Base-by-base conservation (phyloP, 1,284 basidiomycete species). In the Austropuccinia psidii region DNA sequence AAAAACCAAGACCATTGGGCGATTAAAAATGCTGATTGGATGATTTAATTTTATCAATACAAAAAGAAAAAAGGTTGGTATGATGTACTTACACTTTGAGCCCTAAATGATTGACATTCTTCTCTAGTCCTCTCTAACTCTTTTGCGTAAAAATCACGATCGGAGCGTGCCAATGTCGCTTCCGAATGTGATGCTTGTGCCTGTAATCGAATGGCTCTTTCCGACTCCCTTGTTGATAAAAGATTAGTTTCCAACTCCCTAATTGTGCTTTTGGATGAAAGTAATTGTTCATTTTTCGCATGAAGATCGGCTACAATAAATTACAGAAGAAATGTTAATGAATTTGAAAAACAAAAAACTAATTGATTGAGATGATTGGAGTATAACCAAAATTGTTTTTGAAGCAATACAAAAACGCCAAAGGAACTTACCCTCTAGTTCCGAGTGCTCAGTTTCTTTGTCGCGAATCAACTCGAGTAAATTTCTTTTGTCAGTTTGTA, bases 61-160 rank as follows among this genome's bases (percentile, higher is more conserved):
- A 50, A n/a, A 35, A 13, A 41, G 29, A 58, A 19, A 49, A 29
- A 47, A 45, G 50, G 24, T 47, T 17, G 35, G 41, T 29, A 52
- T 50, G 64, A 24, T 31, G 43, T 4, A 54, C 69, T 13, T 52
- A 72, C 69, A 29, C 43, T 72, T 33, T 72, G 57, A 37, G 49
- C 52, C 31, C 69, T 52, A 24, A 72, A 72, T 35, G 45, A 50
- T 54, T 61, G 58, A 41, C 47, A 72, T 41, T 50, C 69, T 15
- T 43, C 57, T 39, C 58, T 41, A 50, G 58, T 50, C 24, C 55
- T 35, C n/a, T 61, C 57, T 17, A 72, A 49, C 35, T 72, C 69
- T 29, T 72, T 62, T 19, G 39, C 43, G 27, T 72, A 72, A 43
- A 72, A 72, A 35, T 72, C 58, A n/a, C 57, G 58, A 72, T 72